Evolutionary conservation across 2,329 filamentous ascomycete genomes (phyloP).

Genomic region (Penicillium sp.): DNA sequence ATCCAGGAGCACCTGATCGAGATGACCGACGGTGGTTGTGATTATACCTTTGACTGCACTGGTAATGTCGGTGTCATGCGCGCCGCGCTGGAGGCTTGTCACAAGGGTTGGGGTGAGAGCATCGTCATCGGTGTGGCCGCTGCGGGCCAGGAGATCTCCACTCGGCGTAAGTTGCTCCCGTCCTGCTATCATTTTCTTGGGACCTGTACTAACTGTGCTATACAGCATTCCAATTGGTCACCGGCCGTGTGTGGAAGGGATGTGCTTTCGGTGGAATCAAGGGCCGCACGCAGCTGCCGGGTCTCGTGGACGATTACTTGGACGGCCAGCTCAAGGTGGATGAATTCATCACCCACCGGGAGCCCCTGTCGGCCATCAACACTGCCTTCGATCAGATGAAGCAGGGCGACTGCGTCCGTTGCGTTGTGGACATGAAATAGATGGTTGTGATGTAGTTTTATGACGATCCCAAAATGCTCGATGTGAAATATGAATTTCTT

Average conservation of each 20-base stretch:
- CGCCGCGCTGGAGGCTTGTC: slow-evolving; percentile 90
- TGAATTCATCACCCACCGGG: slow-evolving; percentile 97
- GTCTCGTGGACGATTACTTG: slow-evolving; percentile 84
- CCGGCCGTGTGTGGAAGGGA: slow-evolving; percentile 94
- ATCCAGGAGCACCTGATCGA: slow-evolving; percentile 91
- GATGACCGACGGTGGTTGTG: slow-evolving; percentile 95
- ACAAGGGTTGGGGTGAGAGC: slow-evolving; percentile 98
- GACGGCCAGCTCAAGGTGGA: slow-evolving; percentile 90
- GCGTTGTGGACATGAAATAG: slow-evolving; percentile 66
- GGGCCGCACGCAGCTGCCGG: slow-evolving; percentile 85
- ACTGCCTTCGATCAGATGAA: slow-evolving; percentile 90
- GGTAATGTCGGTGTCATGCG: slow-evolving; percentile 96
- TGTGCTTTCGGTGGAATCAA: slow-evolving; percentile 98
- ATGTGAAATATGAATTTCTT: slow-evolving; percentile 24
- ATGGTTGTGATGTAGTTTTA: slow-evolving; percentile 4
- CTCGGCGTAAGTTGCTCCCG: slow-evolving; percentile 65
- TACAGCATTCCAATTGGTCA: slow-evolving; percentile 94
- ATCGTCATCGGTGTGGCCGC: slow-evolving; percentile 97
- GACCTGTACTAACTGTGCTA: slow-evolving; percentile 10
- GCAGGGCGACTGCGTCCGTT: slow-evolving; percentile 92
- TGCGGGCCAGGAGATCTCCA: slow-evolving; percentile 91
- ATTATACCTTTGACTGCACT: slow-evolving; percentile 99
- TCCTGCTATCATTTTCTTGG: background rate
- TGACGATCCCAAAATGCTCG: slow-evolving; percentile 15
- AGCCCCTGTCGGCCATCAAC: slow-evolving; percentile 79